Evolutionary conservation across 208 protist species (phyloP), one percentile per base, ranked within the genome.

Genomic region (Trypanosoma lewisi): DNA sequence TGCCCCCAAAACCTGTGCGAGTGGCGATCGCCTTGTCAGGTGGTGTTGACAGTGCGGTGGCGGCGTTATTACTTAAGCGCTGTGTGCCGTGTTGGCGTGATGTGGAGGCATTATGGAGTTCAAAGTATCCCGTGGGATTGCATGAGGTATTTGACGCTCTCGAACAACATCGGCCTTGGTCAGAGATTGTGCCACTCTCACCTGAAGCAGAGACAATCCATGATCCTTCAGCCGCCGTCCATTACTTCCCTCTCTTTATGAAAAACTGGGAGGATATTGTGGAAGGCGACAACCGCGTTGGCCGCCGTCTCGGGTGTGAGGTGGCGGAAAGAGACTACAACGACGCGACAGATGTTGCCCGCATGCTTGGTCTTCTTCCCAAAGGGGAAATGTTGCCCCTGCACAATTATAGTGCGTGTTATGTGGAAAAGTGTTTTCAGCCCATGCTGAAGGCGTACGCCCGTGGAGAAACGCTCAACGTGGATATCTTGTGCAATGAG

Each of bases 401-500:
- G 48, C 50, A 82, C 30, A 70, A 91, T 61, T 66, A 77, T 41
- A 62, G 73, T 33, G 54, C 59, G n/a, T 67, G 54, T 33, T 94
- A 94, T 68, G 66, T 72, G 34, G 67, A 70, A 31, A 42, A 52
- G 37, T 94, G 88, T 64, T 92, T 91, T 64, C 62, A 84, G 23
- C 88, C 78, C 19, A 87, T 94, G 83, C 54, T 94, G 25, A 30
- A 60, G 54, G 80, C 83, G 49, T 94, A 82, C 59, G 81, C 74
- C 2, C 55, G 56, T 8, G 88, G 88, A 0, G 42, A 69, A 23
- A 92, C 85, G 0, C 81, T 88, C 30, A 94, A 94, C 68, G 81
- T 92, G 47, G 88, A 94, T 48, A 73, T 94, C 8, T 72, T 94
- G 42, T 94, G 88, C 72, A 92, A 94, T 58, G 47, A 59, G 6